Percentiles rank a stretch among this genome's conserved stretches.
These are phyloP conservation scores for Globisporangium orthogonon DNA, from an alignment of 352 stramenopile species.

Conservation along the genomic window DNA sequence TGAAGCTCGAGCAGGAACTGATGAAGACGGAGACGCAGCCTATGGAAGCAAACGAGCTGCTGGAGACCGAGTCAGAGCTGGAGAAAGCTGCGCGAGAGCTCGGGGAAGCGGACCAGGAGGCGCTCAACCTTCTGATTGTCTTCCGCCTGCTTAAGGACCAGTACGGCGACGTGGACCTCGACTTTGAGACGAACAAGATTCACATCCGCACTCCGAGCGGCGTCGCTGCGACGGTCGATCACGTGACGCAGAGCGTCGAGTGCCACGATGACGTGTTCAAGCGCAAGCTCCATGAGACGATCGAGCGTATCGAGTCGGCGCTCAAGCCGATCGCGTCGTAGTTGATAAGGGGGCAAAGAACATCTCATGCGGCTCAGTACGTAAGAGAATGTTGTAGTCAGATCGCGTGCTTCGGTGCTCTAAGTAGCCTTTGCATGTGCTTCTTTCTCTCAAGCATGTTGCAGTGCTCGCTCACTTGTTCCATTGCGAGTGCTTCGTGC, in stretches of 20 bases:
- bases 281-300: conserved; percentile 58
- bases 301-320: conserved; percentile 59
- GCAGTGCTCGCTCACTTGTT: neutral
- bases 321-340: conserved; percentile 57
- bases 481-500: no score
- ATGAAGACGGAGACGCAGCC: conserved; percentile 18
- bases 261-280: conserved; percentile 67
- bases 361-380: no score
- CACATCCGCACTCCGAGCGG: conserved; percentile 77
- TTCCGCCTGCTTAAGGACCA: conserved; percentile 83
- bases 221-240: conserved; percentile 54
- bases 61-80: conserved; percentile 26
- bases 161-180: conserved; percentile 78
- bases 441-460: neutral
- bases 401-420: neutral
- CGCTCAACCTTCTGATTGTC: conserved; percentile 78
- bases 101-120: conserved; percentile 67
- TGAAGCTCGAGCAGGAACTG: conserved; percentile 11
- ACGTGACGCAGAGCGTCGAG: conserved; percentile 54
- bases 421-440: neutral
- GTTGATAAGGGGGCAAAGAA: conserved; percentile 5
- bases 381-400: neutral
- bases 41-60: neutral
- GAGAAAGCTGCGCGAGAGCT: conserved; percentile 61
- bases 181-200: conserved; percentile 88